Percentiles rank a stretch among this genome's conserved stretches.
phyloP scores from a whole-genome alignment of 176 grass and related monocot species.

The Triticum dicoccoides region DNA sequence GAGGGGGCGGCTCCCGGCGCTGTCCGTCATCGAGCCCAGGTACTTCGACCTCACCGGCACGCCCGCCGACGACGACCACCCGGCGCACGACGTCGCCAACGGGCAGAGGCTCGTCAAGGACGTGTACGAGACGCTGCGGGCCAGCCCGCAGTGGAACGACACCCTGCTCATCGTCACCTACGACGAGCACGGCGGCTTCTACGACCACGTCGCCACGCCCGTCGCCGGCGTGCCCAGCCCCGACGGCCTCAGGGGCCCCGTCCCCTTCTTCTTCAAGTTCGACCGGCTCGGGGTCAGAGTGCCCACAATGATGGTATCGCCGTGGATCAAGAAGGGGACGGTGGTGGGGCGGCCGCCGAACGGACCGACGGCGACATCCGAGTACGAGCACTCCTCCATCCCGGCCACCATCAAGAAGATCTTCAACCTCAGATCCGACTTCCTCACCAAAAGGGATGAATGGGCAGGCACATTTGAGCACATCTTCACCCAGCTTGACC shows the following conservation, averaged over 20 bases:
- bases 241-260: conserved; percentile 59
- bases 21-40: conserved; percentile 85
- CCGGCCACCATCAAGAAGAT: conserved; percentile 91
- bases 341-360: conserved; percentile 41
- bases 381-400: conserved; percentile 91
- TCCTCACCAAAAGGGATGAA: conserved; percentile 78
- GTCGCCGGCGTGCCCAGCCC: conserved; percentile 74
- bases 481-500: conserved; percentile 47
- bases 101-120: conserved; percentile 87
- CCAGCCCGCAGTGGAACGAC: conserved; percentile 79
- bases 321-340: conserved; percentile 87
- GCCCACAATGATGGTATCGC: conserved; percentile 77
- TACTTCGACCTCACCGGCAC: conserved; percentile 66
- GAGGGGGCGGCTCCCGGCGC: conserved; percentile 43
- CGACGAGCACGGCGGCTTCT: conserved; percentile 93
- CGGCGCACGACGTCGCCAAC: conserved; percentile 85
- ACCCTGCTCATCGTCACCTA: conserved; percentile 77
- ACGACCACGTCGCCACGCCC: conserved; percentile 85
- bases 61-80: conserved; percentile 86
- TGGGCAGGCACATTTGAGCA: conserved; percentile 94
- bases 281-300: conserved; percentile 84
- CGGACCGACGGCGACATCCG: conserved; percentile 58
- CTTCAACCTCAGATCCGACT: conserved; percentile 71
- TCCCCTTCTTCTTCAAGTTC: conserved; percentile 78
- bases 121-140: conserved; percentile 75